Conservation (phyloP, 2,329 filamentous ascomycete species). For the Aspergillus brasiliensis region DNA sequence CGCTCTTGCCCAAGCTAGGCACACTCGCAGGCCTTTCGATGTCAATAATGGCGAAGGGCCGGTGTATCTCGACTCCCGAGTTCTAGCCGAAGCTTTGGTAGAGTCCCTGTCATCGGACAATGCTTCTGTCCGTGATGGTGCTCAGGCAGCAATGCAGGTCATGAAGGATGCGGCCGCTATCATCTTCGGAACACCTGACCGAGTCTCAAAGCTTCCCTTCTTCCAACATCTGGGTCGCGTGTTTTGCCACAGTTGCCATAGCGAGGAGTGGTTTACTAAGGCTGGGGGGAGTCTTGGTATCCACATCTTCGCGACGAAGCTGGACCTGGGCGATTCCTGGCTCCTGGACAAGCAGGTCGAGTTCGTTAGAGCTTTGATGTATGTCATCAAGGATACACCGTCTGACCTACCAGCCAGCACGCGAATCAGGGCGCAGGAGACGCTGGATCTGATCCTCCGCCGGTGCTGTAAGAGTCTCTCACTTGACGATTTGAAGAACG, state of each 20-base stretch:
- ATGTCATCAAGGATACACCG: constrained; percentile 98
- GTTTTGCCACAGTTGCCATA: constrained; percentile 93
- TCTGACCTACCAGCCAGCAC: constrained; percentile 90
- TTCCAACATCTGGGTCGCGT: constrained; percentile 80
- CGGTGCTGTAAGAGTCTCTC: constrained; percentile 77
- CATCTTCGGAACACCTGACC: constrained; percentile 74
- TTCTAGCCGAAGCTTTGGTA: constrained; percentile 85
- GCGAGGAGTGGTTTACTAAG: constrained; percentile 99
- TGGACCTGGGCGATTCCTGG: constrained; percentile 84
- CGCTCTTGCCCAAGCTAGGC: constrained; percentile 78
- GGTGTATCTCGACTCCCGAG: constrained; percentile 79
- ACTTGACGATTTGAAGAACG: constrained; percentile 74
- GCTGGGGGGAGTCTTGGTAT: constrained; percentile 90
- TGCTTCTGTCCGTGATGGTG: constrained; percentile 75
- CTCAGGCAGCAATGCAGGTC: constrained; percentile 74
- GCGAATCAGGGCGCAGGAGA: constrained; percentile 76
- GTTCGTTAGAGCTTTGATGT: constrained; percentile 87
- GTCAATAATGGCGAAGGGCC: constrained; percentile 84
- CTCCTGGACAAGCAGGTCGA: constrained; percentile 80
- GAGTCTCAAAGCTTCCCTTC: constrained; percentile 76
- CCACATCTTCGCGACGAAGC: constrained; percentile 78
- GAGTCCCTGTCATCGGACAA: constrained; percentile 89
- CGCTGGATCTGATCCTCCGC: constrained; percentile 75
- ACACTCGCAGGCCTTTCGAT: constrained; percentile 76
- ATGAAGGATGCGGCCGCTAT: constrained; percentile 74